phyloP scores from a whole-genome alignment of 179 eudicot species.

The Beta macrorhiza region DNA sequence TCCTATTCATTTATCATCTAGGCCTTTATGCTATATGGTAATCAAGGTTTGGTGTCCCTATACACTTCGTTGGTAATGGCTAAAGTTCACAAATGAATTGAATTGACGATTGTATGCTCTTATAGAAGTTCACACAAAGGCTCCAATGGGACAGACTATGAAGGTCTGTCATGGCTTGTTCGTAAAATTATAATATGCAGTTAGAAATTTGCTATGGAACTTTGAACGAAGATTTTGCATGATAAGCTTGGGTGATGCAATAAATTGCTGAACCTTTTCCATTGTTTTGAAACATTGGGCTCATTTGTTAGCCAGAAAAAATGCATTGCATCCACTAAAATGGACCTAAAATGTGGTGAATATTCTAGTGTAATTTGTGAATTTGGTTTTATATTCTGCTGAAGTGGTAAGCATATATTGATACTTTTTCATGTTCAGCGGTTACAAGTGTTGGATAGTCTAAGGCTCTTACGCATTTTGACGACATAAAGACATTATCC shows the following conservation, averaged over 20 bases:
- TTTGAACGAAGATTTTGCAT: background rate
- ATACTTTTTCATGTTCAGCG: background rate
- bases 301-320: background rate
- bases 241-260: background rate
- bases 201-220: background rate
- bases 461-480: no score
- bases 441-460: background rate
- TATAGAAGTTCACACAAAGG: no score
- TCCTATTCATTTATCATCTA: no score
- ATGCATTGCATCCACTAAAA: background rate
- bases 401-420: background rate
- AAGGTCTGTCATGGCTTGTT: background rate
- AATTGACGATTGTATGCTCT: no score
- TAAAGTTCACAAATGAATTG: conserved; percentile 17
- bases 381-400: background rate
- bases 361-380: background rate
- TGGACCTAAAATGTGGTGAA: background rate
- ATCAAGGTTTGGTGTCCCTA: no score
- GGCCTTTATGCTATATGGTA: conserved; percentile 13
- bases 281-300: background rate
- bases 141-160: background rate
- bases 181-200: background rate
- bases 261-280: background rate
- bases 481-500: background rate
- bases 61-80: no score